Evolutionary conservation across 1,284 basidiomycete species (phyloP), one percentile per base, ranked within the genome.

Genomic region (Cerrena zonata): DNA sequence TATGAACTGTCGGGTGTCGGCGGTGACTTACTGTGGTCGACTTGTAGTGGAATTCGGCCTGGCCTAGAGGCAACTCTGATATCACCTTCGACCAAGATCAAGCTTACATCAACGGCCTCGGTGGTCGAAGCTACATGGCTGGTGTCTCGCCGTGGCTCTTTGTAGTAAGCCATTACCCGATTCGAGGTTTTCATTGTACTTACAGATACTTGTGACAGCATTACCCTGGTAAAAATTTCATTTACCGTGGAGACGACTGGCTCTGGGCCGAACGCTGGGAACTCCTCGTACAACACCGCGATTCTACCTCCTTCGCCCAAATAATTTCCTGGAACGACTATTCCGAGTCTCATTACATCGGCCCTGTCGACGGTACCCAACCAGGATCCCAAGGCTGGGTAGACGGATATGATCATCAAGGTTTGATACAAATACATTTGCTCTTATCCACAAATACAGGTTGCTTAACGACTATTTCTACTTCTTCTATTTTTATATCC

Each of bases 291-390:
- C 56, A 63, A 27, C 68, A 78, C 54, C 72, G 82, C 7, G 61
- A 69, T 45, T 52, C 58, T 36, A 67, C 81, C 36, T 71, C 74
- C 48, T 69, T 83, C 53, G 72, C 75, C 18, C 71, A 86, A 65
- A 67, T 84, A 50, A 65, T 82, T 53, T 78, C 76, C 19, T 86
- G 82, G 83, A 80, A 81, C 55, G 78, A 81, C 58, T 80, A 69
- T 54, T 76, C 77, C 47, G 79, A 81, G 57, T 75, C 71, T 15
- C 74, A 77, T 55, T 80, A 81, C 58, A 65, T 82, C n/a, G 80
- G 79, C 0, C 77, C 77, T 4, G 73, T 80, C 41, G 71, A 72
- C 53, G 75, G 77, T 24, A 70, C 70, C 11, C 78, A 79, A 60
- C 78, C 80, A 0, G 75, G 71, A 50, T 79, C 77, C 2, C 69